Percentiles rank a stretch among this genome's conserved stretches.
Conservation (phyloP, 768 basidiomycete species). For the Sporobolomyces roseus region DNA sequence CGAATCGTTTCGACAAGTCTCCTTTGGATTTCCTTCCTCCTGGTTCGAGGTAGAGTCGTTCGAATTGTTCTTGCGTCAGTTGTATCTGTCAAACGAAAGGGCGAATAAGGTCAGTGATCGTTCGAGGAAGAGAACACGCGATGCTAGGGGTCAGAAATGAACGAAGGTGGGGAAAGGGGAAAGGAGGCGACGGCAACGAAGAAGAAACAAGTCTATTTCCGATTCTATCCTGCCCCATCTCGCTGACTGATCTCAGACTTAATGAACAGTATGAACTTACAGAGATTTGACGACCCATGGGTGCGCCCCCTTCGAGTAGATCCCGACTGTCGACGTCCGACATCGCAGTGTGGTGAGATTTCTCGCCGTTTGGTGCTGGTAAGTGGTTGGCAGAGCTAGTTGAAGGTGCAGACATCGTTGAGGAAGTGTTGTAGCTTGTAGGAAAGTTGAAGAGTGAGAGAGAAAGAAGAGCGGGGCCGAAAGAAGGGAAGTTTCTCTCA, state of each 20-base stretch:
- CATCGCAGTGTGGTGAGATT: neutral
- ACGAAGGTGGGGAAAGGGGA: too few species aligned
- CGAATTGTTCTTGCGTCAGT: too few species aligned
- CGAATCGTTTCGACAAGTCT: constrained; percentile 40
- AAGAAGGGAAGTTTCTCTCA: too few species aligned
- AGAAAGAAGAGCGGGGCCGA: neutral
- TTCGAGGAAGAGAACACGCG: too few species aligned
- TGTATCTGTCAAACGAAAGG: too few species aligned
- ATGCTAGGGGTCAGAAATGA: too few species aligned
- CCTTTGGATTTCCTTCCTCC: constrained; percentile 42
- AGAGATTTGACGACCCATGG: constrained; percentile 42
- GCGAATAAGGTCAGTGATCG: too few species aligned
- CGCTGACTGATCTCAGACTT: too few species aligned
- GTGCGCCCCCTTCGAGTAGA: constrained; percentile 36
- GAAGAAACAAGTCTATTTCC: too few species aligned
- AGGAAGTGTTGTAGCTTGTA: too few species aligned
- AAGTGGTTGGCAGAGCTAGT: neutral
- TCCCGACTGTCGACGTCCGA: constrained; percentile 17
- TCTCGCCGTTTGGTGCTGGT: constrained; percentile 2
- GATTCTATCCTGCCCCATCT: too few species aligned
- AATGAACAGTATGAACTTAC: constrained; percentile 10
- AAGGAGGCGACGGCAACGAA: too few species aligned
- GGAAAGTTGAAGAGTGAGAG: neutral
- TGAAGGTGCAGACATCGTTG: constrained; percentile 8
- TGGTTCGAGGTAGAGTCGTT: constrained; percentile 44